Evolutionary conservation across 768 basidiomycete genomes (phyloP), one percentile per base, ranked within the genome.

Genomic region (Termitomyces bulborhizus): DNA sequence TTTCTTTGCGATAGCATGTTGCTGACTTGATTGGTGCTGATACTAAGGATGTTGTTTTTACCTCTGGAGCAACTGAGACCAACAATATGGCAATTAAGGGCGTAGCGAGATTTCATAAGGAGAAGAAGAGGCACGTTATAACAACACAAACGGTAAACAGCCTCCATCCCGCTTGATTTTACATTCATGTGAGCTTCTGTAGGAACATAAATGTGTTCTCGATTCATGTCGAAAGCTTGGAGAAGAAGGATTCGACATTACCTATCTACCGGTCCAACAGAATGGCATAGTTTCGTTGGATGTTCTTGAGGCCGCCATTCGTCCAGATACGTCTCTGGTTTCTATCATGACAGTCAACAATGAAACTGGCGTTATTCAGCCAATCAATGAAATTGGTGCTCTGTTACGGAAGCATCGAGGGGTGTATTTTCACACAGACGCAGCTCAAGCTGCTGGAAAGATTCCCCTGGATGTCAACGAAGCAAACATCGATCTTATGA

Each of bases 321-420:
- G 93, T 32, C 93, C 94, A 8, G 93, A 94, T 57, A 94, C 93
- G 12, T 90, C 90, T 1, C 74, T 98, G n/a, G 85, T 99, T 44
- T 96, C 94, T 12, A 86, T 99, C 68, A 99, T 99, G 97, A 83
- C 90, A 16, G 97, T 99, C 56, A 99, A 99, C 76, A 99, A 99
- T 71, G 97, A 99, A 73, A 98, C 94, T 4, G 97, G 97, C 24
- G 95, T 98, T 60, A 97, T 99, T 53, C 97, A 98, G 66, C 97
- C 97, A 2, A 78, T 98, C 59, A 88, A 91, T 67, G 93, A 98
- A 68, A 99, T 99, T 54, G 96, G 96, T 31, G 82, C 83, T 2
- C 79, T 96, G 36, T 68, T 89, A 32, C 86, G 87, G 66, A 89
- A 91, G 71, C 86, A 96, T 66, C 86, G 90, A 57, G 93, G 93